These are phyloP conservation scores for Ophiocordyceps camponoti-leonardi DNA, from an alignment of 2,329 filamentous ascomycete species.

Conservation along the genomic window DNA sequence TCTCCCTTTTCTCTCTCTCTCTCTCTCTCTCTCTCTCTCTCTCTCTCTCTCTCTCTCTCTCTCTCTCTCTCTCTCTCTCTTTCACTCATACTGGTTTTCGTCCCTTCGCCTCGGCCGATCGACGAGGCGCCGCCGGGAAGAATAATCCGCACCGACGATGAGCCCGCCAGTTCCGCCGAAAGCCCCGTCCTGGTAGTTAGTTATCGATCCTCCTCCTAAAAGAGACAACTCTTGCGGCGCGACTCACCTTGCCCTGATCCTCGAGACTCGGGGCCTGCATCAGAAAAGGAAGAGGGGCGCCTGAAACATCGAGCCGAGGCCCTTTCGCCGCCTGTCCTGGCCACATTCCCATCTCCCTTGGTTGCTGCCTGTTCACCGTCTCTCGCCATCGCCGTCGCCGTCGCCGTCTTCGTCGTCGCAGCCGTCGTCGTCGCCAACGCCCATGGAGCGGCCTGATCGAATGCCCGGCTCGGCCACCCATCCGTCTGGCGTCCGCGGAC, in stretches of 20 bases:
- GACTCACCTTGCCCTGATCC: not conserved
- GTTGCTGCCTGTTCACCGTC: too few relatives aligned
- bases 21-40: not conserved
- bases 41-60: not conserved
- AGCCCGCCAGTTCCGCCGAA: not conserved
- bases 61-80: not conserved
- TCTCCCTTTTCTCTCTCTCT: not conserved
- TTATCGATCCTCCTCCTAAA: too few relatives aligned
- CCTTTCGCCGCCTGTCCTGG: not conserved
- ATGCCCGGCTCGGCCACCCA: constrained; percentile 10
- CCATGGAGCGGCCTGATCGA: constrained; percentile 19
- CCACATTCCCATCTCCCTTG: not conserved
- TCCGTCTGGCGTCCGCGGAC: constrained; percentile 13
- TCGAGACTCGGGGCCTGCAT: not conserved
- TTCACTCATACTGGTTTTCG: not conserved
- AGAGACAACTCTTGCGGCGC: not conserved
- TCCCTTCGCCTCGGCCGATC: not conserved
- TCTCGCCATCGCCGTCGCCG: not conserved
- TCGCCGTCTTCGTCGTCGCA: not conserved
- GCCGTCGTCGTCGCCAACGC: constrained; percentile 3
- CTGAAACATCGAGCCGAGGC: not conserved
- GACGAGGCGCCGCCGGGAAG: not conserved
- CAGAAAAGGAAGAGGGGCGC: not conserved
- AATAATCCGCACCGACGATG: not conserved
- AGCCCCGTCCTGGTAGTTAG: not conserved